phyloP scores from a whole-genome alignment of 2,329 filamentous ascomycete genomes.

The Colletotrichum limetticola region DNA sequence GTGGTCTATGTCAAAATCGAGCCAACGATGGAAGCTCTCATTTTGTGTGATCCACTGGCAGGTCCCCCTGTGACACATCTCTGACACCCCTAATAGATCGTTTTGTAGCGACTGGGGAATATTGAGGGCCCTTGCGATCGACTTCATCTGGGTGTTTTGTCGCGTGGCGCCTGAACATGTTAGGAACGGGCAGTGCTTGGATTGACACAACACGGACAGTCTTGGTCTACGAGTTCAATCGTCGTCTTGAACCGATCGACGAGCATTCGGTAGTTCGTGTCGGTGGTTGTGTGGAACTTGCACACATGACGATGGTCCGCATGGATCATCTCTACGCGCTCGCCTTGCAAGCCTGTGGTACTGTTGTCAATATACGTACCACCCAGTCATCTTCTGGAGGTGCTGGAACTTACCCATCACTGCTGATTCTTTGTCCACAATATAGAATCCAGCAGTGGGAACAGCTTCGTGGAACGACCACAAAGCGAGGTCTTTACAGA shows the following conservation, averaged over 20 bases:
- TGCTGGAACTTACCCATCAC: neutral
- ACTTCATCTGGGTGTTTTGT: neutral
- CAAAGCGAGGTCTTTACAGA: neutral
- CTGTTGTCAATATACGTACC: too few species aligned
- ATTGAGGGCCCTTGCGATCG: neutral
- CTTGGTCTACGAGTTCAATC: conserved; percentile 35
- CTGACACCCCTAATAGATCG: neutral
- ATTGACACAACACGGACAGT: neutral
- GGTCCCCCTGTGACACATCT: neutral
- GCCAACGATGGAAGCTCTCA: neutral
- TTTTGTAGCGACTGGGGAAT: neutral
- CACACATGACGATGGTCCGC: neutral
- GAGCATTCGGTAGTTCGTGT: conserved; percentile 29
- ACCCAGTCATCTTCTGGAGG: too few species aligned
- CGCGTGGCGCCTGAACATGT: neutral
- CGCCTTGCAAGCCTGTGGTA: neutral
- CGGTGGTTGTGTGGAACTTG: neutral
- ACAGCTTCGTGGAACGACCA: conserved; percentile 1
- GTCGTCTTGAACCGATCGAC: conserved; percentile 35
- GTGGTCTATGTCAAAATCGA: neutral
- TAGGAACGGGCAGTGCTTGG: neutral
- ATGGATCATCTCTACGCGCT: neutral
- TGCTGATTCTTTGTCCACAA: neutral
- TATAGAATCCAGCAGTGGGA: neutral
- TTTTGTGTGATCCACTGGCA: neutral